phyloP scores from a whole-genome alignment of 179 eudicot genomes.

The Silene vulgaris region DNA sequence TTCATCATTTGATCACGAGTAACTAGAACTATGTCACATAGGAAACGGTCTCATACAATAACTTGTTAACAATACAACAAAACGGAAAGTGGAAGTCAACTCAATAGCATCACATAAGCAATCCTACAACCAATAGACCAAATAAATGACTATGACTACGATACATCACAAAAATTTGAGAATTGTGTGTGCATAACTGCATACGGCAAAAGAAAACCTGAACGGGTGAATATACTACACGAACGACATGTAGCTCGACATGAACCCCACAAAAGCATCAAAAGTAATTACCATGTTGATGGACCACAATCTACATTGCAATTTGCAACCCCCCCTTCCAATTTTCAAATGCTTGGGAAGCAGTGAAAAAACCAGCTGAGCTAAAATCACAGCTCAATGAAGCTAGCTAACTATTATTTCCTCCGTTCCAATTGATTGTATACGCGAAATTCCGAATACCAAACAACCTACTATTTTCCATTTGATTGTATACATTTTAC shows the following conservation, averaged over 20 bases:
- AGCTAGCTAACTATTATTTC: background rate
- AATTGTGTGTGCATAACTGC: background rate
- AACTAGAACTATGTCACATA: background rate
- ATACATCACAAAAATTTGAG: background rate
- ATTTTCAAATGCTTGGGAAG: background rate
- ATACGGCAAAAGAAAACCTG: constrained; percentile 13
- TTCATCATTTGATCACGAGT: background rate
- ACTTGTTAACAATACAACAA: background rate
- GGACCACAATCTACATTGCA: constrained; percentile 28
- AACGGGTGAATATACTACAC: background rate
- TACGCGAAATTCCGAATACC: too few species aligned
- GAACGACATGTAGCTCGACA: constrained; percentile 8
- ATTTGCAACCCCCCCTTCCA: background rate
- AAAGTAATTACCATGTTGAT: constrained; percentile 18
- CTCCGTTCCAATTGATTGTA: too few species aligned
- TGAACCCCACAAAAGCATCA: constrained; percentile 14
- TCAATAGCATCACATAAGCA: constrained; percentile 19
- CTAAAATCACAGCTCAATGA: background rate
- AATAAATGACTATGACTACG: background rate
- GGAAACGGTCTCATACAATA: background rate
- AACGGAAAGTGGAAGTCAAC: constrained; percentile 22
- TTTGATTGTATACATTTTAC: too few species aligned
- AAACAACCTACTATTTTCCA: too few species aligned
- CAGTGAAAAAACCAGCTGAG: constrained; percentile 6
- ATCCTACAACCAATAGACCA: constrained; percentile 10